Conservation (phyloP, 2,329 filamentous ascomycete species). For the Blumeria graminis region DNA sequence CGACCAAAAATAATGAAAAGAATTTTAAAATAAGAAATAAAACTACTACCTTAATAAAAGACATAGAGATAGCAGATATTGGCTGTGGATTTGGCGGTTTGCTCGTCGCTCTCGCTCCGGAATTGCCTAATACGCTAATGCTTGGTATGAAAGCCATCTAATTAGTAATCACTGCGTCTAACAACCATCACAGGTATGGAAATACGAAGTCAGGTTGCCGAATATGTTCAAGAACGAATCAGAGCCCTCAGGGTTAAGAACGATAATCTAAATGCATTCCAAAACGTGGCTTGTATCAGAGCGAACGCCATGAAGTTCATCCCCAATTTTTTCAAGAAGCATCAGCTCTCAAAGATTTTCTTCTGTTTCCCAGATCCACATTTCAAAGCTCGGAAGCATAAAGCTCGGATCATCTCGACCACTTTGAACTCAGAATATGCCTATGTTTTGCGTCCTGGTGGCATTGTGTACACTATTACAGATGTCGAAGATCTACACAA, state of each 20-base stretch:
- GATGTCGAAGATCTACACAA: conserved; percentile 83
- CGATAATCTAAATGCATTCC: conserved; percentile 30
- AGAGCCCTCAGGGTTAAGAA: conserved; percentile 52
- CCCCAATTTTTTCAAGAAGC: conserved; percentile 80
- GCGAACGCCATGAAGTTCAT: conserved; percentile 98
- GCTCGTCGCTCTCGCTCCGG: conserved; percentile 60
- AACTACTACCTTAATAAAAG: conserved; percentile 24
- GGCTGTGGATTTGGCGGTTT: conserved; percentile 91
- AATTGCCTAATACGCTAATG: conserved; percentile 59
- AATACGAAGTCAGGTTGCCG: conserved; percentile 71
- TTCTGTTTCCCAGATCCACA: conserved; percentile 97
- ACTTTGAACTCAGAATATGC: conserved; percentile 87
- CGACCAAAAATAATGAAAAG: conserved; percentile 6
- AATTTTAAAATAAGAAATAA: conserved; percentile 2
- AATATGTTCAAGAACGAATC: conserved; percentile 76
- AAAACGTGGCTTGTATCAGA: conserved; percentile 73
- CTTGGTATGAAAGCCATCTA: conserved; percentile 32
- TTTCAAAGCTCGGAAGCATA: conserved; percentile 94
- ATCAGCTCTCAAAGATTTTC: conserved; percentile 73
- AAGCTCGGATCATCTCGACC: conserved; percentile 76
- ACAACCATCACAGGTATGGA: conserved; percentile 43
- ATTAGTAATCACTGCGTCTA: conserved; percentile 1
- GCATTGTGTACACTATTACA: conserved; percentile 85
- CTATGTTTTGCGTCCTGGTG: conserved; percentile 59
- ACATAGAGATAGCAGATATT: conserved; percentile 86